A percentile compares a stretch with the other conserved stretches of the same genome.
phyloP scores from a whole-genome alignment of 305 asterid genomes.

The Plantago coronopus region DNA sequence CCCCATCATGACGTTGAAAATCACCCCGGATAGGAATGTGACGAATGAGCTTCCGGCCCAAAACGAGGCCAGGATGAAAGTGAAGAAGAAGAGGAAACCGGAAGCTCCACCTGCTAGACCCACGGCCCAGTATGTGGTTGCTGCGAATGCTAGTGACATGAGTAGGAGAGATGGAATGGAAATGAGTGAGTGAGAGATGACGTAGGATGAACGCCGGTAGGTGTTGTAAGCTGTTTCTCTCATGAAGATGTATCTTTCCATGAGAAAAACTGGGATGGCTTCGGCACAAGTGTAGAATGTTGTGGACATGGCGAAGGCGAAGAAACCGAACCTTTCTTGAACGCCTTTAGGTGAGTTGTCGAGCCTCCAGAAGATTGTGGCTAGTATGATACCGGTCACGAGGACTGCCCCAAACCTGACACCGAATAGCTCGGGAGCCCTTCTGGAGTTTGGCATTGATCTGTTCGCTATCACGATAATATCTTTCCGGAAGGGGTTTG shows the following conservation, averaged over 20 bases:
- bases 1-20: slow-evolving; percentile 48
- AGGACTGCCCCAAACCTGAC: slow-evolving; percentile 62
- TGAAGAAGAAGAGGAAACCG: slow-evolving; percentile 39
- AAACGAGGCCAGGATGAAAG: slow-evolving; percentile 46
- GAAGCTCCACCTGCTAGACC: slow-evolving; percentile 47
- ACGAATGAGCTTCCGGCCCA: slow-evolving; percentile 71
- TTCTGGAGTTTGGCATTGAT: slow-evolving; percentile 54
- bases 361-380: slow-evolving; percentile 58
- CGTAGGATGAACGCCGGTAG: slow-evolving; percentile 52
- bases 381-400: slow-evolving; percentile 59
- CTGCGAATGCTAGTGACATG: slow-evolving; percentile 41
- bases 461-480: slow-evolving; percentile 61
- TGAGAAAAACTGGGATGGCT: slow-evolving; percentile 53
- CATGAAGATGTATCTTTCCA: slow-evolving; percentile 53
- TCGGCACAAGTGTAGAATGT: slow-evolving; percentile 62
- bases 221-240: slow-evolving; percentile 63
- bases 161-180: slow-evolving; percentile 39
- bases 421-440: slow-evolving; percentile 72
- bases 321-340: slow-evolving; percentile 70
- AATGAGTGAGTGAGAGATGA: slow-evolving; percentile 42
- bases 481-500: slow-evolving; percentile 75
- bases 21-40: slow-evolving; percentile 46
- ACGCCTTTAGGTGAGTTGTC: slow-evolving; percentile 68
- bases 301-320: slow-evolving; percentile 62
- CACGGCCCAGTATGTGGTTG: slow-evolving; percentile 46